Evolutionary conservation across 352 stramenopile species (phyloP).

Genomic region (Pelagophyceae sp.): DNA sequence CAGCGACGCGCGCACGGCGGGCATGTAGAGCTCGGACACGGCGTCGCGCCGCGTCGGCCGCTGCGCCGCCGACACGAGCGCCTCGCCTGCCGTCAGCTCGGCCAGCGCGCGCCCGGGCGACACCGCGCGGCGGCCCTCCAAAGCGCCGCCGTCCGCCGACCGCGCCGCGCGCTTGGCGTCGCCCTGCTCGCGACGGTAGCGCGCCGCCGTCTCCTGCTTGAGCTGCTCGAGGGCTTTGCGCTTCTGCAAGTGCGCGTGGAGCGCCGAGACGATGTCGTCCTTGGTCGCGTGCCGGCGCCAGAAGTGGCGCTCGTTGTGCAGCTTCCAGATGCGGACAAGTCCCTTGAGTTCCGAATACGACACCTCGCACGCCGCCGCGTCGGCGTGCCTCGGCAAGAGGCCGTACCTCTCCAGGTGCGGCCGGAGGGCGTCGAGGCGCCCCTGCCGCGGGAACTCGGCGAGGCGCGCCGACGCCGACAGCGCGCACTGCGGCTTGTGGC

Average conservation of each 20-base stretch:
- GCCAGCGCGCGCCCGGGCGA: too few species aligned
- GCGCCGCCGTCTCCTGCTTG: slow-evolving; percentile 29
- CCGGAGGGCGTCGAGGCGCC: slow-evolving; percentile 18
- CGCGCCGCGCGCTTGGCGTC: neutral
- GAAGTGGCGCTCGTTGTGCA: slow-evolving; percentile 41
- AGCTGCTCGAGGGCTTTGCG: slow-evolving; percentile 26
- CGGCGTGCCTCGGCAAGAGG: slow-evolving; percentile 31
- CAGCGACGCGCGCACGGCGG: too few species aligned
- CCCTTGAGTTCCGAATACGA: slow-evolving; percentile 38
- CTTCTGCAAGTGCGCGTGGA: slow-evolving; percentile 37
- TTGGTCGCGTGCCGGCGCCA: slow-evolving; percentile 38
- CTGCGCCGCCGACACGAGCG: too few species aligned
- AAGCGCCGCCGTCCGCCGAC: neutral
- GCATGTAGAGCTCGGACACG: too few species aligned
- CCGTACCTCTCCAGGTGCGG: slow-evolving; percentile 22
- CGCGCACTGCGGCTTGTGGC: neutral
- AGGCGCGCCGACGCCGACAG: neutral
- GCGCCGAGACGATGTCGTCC: slow-evolving; percentile 36
- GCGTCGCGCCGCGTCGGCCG: too few species aligned
- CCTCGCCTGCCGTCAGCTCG: too few species aligned
- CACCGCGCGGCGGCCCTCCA: neutral
- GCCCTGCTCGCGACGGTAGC: neutral
- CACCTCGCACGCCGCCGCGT: slow-evolving; percentile 36
- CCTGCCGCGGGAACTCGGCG: slow-evolving; percentile 25
- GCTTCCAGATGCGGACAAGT: slow-evolving; percentile 39